Evolutionary conservation across 768 basidiomycete species (phyloP).

Genomic region (Russula compacta): DNA sequence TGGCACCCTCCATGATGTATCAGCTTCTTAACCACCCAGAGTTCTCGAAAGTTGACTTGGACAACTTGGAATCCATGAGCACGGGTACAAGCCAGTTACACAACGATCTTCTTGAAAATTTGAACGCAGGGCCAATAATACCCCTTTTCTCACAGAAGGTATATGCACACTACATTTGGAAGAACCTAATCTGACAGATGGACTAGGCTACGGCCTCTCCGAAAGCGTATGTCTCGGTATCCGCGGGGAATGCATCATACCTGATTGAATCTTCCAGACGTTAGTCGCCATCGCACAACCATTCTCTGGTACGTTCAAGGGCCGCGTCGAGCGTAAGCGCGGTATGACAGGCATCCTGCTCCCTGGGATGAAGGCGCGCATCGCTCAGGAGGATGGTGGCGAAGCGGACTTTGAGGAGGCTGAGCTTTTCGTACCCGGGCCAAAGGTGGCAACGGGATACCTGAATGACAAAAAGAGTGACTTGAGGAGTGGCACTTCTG

Average conservation of each 20-base stretch:
- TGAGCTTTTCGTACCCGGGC: constrained; percentile 55
- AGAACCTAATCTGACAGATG: not conserved
- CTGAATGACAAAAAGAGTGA: constrained; percentile 57
- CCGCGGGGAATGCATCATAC: not conserved
- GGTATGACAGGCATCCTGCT: constrained; percentile 48
- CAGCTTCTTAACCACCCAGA: constrained; percentile 7
- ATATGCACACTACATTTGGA: not conserved
- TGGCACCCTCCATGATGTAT: constrained; percentile 1
- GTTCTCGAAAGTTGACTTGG: constrained; percentile 2
- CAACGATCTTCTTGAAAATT: not conserved
- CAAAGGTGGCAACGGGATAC: constrained; percentile 48
- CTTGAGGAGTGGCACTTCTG: constrained; percentile 29
- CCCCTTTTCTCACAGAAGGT: not conserved
- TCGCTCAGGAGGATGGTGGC: constrained; percentile 45
- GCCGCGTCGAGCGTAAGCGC: constrained; percentile 20
- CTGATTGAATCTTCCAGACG: not conserved
- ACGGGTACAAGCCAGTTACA: not conserved
- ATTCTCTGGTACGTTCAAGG: constrained; percentile 4
- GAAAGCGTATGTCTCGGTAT: not conserved
- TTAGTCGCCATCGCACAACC: constrained; percentile 1
- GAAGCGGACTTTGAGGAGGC: constrained; percentile 46
- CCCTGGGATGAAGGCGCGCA: constrained; percentile 53
- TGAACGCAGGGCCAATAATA: not conserved
- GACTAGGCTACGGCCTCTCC: constrained; percentile 46
- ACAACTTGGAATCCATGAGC: not conserved